Evolutionary conservation across 257 asterid genomes (phyloP).

Genomic region (Mitragyna speciosa): DNA sequence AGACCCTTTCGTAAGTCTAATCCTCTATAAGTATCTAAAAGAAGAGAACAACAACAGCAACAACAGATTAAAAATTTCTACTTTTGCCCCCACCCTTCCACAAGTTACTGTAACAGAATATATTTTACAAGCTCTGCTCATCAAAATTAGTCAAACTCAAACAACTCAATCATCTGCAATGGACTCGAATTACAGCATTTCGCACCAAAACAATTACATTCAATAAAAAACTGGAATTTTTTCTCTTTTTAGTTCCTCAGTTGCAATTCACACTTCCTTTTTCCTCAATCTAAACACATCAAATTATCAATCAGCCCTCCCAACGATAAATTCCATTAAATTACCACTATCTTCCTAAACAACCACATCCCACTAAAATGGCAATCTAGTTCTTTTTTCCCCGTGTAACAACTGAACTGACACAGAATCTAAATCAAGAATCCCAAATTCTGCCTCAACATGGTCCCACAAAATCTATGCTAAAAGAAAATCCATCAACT

Average conservation of each 20-base stretch:
- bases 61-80: not conserved
- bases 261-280: not conserved
- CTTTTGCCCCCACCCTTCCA: not conserved
- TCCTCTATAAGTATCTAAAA: not conserved
- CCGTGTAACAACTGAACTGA: not conserved
- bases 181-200: not conserved
- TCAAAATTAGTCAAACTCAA: not conserved
- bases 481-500: not conserved
- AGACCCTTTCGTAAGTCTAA: not conserved
- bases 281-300: not conserved
- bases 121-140: not conserved
- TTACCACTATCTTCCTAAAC: not conserved
- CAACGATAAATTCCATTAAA: not conserved
- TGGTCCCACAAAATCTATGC: not conserved
- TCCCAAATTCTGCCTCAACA: not conserved
- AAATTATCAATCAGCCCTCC: not conserved
- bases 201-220: not conserved
- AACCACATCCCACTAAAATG: not conserved
- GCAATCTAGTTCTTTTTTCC: not conserved
- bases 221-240: not conserved
- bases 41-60: not conserved
- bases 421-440: not conserved
- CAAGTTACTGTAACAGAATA: not conserved
- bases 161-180: not conserved
- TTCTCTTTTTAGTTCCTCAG: not conserved